Evolutionary conservation across 2,329 filamentous ascomycete species (phyloP).

Genomic region (Aspergillus novoparasiticus): DNA sequence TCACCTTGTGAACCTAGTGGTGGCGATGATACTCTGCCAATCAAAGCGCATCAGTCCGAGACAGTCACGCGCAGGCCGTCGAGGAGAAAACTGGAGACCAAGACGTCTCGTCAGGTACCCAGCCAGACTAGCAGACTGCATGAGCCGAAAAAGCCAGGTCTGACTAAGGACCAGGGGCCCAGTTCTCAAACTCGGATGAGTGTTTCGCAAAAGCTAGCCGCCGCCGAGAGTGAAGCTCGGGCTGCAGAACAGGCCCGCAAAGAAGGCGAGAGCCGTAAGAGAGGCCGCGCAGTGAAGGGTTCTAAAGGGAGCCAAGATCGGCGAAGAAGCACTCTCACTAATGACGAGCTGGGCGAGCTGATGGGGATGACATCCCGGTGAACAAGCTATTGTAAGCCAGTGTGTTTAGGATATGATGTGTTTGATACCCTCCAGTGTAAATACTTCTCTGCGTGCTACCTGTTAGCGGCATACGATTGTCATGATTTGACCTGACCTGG

Average conservation of each 20-base stretch:
- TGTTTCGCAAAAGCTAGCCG: slow-evolving; percentile 47
- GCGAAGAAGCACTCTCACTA: slow-evolving; percentile 49
- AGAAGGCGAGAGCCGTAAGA: slow-evolving; percentile 39
- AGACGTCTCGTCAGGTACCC: slow-evolving; percentile 33
- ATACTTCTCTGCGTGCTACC: slow-evolving; percentile 9
- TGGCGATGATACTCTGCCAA: slow-evolving; percentile 35
- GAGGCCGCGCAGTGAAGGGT: slow-evolving; percentile 33
- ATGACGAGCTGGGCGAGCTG: slow-evolving; percentile 46
- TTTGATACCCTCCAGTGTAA: slow-evolving; percentile 17
- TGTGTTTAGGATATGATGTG: slow-evolving; percentile 10
- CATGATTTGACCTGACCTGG: slow-evolving; percentile 17
- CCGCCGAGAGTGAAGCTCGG: slow-evolving; percentile 46
- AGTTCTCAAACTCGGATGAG: slow-evolving; percentile 32
- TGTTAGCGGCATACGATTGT: slow-evolving; percentile 13
- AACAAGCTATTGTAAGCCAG: slow-evolving; percentile 3
- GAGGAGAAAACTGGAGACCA: slow-evolving; percentile 30
- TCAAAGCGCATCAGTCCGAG: slow-evolving; percentile 37
- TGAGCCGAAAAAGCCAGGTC: not conserved
- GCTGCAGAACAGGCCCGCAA: slow-evolving; percentile 38
- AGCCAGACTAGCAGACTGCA: not conserved
- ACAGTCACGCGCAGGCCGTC: slow-evolving; percentile 32
- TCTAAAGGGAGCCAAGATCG: slow-evolving; percentile 32
- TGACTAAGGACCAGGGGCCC: slow-evolving; percentile 15
- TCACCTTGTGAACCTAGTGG: slow-evolving; percentile 27
- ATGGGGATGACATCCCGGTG: slow-evolving; percentile 32